phyloP scores from a whole-genome alignment of 768 basidiomycete species.

The Suillus americanus region DNA sequence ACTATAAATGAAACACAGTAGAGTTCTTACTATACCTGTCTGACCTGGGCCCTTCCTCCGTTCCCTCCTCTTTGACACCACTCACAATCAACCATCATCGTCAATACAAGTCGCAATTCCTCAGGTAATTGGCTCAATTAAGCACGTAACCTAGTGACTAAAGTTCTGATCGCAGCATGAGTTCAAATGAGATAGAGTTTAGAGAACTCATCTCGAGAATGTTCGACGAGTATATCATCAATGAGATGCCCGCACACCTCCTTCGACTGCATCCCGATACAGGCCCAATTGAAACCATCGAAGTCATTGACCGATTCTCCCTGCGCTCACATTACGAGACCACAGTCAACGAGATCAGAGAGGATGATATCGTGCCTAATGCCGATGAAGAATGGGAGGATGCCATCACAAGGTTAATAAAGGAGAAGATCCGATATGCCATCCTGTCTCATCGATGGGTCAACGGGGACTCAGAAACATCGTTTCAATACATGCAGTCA shows the following conservation, averaged over 20 bases:
- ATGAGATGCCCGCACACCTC: slow-evolving; percentile 10
- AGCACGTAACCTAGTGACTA: background rate
- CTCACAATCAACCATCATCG: background rate
- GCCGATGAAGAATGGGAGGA: slow-evolving; percentile 1
- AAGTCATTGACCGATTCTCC: slow-evolving; percentile 3
- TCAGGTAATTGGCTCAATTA: background rate
- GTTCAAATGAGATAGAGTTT: background rate
- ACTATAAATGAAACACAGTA: background rate
- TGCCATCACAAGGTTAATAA: slow-evolving; percentile 1
- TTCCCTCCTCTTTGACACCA: background rate
- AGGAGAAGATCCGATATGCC: slow-evolving; percentile 4
- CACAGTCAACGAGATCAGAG: background rate
- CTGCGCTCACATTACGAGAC: background rate
- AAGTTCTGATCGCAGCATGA: background rate
- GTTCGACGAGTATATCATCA: slow-evolving; percentile 10
- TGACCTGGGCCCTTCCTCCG: background rate
- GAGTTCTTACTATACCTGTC: background rate
- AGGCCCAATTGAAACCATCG: background rate
- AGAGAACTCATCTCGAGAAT: background rate
- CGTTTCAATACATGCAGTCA: slow-evolving; percentile 6
- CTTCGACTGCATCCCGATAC: slow-evolving; percentile 1
- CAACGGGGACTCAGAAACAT: slow-evolving; percentile 2
- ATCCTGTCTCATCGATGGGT: slow-evolving; percentile 13
- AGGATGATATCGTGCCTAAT: background rate
- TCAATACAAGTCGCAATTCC: background rate